phyloP scores from a whole-genome alignment of 2,329 filamentous ascomycete species.

The Diaporthe batatas region DNA sequence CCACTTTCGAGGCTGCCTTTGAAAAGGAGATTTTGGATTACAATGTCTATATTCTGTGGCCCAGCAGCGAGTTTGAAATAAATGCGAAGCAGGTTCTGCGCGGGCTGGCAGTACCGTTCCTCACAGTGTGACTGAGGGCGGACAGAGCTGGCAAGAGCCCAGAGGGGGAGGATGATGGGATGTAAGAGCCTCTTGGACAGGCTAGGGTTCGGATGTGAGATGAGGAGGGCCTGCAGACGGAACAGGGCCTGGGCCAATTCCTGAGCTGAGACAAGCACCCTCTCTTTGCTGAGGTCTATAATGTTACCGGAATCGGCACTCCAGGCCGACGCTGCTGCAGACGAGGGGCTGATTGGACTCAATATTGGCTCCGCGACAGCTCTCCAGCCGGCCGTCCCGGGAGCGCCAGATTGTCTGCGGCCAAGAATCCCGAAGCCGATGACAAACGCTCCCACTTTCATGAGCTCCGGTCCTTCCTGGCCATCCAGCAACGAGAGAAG shows the following conservation, averaged over 20 bases:
- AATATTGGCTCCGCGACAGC: slow-evolving; percentile 72
- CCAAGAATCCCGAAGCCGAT: slow-evolving; percentile 77
- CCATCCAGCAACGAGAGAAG: slow-evolving; percentile 74
- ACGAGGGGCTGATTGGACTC: slow-evolving; percentile 60
- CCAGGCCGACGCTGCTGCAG: not conserved
- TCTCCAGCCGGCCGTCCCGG: slow-evolving; percentile 72
- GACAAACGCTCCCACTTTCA: slow-evolving; percentile 71
- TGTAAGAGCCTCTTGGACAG: slow-evolving; percentile 72
- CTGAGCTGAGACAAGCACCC: slow-evolving; percentile 60
- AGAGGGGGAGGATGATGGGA: slow-evolving; percentile 72
- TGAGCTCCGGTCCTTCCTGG: slow-evolving; percentile 67
- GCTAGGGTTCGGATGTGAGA: slow-evolving; percentile 76
- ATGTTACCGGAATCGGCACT: slow-evolving; percentile 52
- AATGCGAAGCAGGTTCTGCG: slow-evolving; percentile 65
- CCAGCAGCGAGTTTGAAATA: slow-evolving; percentile 70
- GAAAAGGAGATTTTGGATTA: slow-evolving; percentile 69
- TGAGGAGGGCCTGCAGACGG: slow-evolving; percentile 67
- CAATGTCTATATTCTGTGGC: slow-evolving; percentile 59
- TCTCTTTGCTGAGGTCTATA: slow-evolving; percentile 59
- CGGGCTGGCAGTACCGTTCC: slow-evolving; percentile 59
- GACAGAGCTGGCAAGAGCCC: slow-evolving; percentile 70
- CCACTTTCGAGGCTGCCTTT: slow-evolving; percentile 58
- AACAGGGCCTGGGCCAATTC: slow-evolving; percentile 65
- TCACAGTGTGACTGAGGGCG: slow-evolving; percentile 51
- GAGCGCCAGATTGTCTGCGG: slow-evolving; percentile 72